phyloP scores from a whole-genome alignment of 495 filamentous ascomycete species.

The Halenospora varia region DNA sequence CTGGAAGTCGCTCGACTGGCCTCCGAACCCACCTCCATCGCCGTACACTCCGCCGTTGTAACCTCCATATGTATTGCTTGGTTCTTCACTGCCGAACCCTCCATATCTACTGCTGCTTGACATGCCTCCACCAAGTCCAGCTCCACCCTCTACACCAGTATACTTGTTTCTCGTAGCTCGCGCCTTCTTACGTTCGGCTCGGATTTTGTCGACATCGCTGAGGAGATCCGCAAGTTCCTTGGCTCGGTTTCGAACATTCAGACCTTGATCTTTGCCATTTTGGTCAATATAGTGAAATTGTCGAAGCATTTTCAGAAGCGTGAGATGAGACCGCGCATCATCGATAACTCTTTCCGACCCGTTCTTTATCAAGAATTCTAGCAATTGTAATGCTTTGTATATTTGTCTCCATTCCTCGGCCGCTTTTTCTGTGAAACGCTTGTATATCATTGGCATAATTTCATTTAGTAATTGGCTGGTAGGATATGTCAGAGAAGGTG shows the following conservation, averaged over 20 bases:
- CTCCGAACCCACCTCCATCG: constrained; percentile 86
- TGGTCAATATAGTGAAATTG: constrained; percentile 97
- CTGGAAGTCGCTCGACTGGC: constrained; percentile 62
- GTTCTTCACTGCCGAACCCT: constrained; percentile 77
- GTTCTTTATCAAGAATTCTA: constrained; percentile 98
- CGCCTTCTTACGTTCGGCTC: constrained; percentile 91
- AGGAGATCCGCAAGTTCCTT: constrained; percentile 94
- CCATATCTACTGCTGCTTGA: constrained; percentile 64
- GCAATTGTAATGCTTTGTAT: constrained; percentile 94
- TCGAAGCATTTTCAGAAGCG: constrained; percentile 93
- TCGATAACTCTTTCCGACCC: constrained; percentile 97
- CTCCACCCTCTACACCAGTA: constrained; percentile 85
- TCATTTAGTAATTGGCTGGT: constrained; percentile 91
- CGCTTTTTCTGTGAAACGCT: constrained; percentile 95
- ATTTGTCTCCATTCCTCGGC: constrained; percentile 99
- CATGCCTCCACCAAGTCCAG: constrained; percentile 46
- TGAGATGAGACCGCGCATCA: constrained; percentile 92
- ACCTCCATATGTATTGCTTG: constrained; percentile 63
- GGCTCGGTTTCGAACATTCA: constrained; percentile 94
- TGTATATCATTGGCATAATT: constrained; percentile 99
- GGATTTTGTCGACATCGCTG: constrained; percentile 89
- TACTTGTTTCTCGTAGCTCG: constrained; percentile 88
- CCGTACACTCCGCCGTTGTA: constrained; percentile 90
- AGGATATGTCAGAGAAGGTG: constrained; percentile 7
- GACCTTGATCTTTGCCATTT: constrained; percentile 97